Conservation (phyloP, 345 rosid species). For the Acer saccharum region DNA sequence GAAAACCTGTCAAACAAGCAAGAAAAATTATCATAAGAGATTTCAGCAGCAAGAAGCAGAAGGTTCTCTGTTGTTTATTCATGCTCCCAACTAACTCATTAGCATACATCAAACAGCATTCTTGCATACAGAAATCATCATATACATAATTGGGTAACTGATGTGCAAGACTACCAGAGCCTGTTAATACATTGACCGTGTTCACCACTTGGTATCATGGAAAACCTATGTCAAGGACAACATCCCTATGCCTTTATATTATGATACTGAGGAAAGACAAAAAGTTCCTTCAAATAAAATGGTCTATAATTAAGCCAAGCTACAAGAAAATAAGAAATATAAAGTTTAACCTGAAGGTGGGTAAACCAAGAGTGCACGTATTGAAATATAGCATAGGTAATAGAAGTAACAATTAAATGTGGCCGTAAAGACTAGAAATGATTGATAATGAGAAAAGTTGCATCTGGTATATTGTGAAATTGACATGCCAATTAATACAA, state of each 20-base stretch:
- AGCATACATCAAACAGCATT: not conserved
- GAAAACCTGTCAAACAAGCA: slow-evolving; percentile 65
- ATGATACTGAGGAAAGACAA: not conserved
- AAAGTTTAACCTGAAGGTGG: not conserved
- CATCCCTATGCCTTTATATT: not conserved
- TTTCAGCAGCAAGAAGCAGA: slow-evolving; percentile 21
- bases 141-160: not conserved
- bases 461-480: not conserved
- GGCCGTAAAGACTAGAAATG: not conserved
- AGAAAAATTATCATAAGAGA: slow-evolving; percentile 20
- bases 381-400: not conserved
- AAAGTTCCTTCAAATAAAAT: not conserved
- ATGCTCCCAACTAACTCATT: not conserved
- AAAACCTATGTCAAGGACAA: not conserved
- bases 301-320: not conserved
- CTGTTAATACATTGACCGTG: not conserved
- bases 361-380: not conserved
- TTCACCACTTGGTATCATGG: slow-evolving; percentile 4
- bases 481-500: not conserved
- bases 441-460: not conserved
- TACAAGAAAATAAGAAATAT: not conserved
- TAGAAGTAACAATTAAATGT: not conserved
- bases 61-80: not conserved
- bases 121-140: not conserved
- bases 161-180: not conserved